These are phyloP conservation scores for Berkeleyomyces rouxiae DNA, from an alignment of 2,329 filamentous ascomycete genomes.

Conservation along the genomic window DNA sequence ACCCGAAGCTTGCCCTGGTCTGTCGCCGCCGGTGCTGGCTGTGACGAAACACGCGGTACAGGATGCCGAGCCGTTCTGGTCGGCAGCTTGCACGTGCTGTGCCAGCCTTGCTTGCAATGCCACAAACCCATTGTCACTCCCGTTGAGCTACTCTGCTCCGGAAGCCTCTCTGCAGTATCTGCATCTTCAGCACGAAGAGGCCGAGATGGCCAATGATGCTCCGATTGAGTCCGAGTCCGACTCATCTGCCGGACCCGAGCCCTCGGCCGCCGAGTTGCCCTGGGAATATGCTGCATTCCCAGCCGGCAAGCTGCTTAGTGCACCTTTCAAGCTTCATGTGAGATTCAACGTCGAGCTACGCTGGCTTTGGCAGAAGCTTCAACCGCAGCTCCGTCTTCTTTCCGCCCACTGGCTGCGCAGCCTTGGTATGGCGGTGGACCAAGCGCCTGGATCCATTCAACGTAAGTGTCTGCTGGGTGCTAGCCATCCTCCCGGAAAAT, in stretches of 20 bases:
- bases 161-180: background rate
- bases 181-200: background rate
- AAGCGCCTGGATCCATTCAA: background rate
- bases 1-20: background rate
- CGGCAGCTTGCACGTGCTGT: background rate
- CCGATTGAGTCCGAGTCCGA: background rate
- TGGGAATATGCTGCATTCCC: background rate
- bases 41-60: background rate
- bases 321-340: background rate
- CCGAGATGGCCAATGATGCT: background rate
- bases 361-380: constrained; percentile 11
- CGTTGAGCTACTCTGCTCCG: background rate
- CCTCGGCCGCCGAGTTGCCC: constrained; percentile 1
- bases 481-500: background rate
- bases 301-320: background rate
- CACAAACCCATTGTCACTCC: background rate
- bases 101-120: constrained; percentile 6
- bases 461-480: background rate
- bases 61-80: background rate
- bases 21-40: background rate
- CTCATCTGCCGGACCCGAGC: background rate
- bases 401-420: constrained; percentile 10
- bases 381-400: constrained; percentile 11
- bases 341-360: constrained; percentile 7
- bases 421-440: constrained; percentile 5